phyloP scores from a whole-genome alignment of 768 basidiomycete genomes.

The Kwoniella pini region DNA sequence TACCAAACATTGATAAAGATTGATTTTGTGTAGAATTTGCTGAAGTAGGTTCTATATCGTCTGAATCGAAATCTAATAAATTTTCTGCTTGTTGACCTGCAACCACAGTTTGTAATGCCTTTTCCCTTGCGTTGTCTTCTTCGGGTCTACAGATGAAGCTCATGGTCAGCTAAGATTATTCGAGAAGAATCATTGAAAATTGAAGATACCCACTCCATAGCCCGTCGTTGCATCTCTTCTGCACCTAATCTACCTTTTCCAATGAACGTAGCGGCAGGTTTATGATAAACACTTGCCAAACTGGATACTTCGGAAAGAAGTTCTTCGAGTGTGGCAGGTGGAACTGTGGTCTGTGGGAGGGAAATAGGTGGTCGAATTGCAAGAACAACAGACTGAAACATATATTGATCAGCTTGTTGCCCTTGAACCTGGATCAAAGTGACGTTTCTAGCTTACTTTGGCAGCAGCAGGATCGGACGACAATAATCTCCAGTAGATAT shows the following conservation, averaged over 20 bases:
- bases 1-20: constrained; percentile 14
- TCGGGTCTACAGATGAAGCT: constrained; percentile 58
- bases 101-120: constrained; percentile 86
- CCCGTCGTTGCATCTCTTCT: constrained; percentile 50
- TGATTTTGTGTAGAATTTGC: constrained; percentile 2
- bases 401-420: not conserved
- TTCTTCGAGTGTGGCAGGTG: constrained; percentile 84
- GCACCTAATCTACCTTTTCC: constrained; percentile 78
- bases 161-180: not conserved
- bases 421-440: not conserved
- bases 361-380: constrained; percentile 91
- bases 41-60: constrained; percentile 61
- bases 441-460: constrained; percentile 63
- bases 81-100: constrained; percentile 93
- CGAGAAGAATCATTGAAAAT: not conserved
- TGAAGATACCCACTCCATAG: constrained; percentile 43
- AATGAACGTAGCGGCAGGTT: constrained; percentile 92
- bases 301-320: constrained; percentile 84
- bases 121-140: constrained; percentile 72
- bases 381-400: constrained; percentile 73
- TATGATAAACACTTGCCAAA: constrained; percentile 94
- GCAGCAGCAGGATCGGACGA: constrained; percentile 94
- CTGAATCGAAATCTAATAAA: constrained; percentile 87
- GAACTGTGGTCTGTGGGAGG: constrained; percentile 84
- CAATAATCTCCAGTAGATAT: constrained; percentile 94